phyloP scores from a whole-genome alignment of 2,329 filamentous ascomycete genomes.

The Boeremia exigua region DNA sequence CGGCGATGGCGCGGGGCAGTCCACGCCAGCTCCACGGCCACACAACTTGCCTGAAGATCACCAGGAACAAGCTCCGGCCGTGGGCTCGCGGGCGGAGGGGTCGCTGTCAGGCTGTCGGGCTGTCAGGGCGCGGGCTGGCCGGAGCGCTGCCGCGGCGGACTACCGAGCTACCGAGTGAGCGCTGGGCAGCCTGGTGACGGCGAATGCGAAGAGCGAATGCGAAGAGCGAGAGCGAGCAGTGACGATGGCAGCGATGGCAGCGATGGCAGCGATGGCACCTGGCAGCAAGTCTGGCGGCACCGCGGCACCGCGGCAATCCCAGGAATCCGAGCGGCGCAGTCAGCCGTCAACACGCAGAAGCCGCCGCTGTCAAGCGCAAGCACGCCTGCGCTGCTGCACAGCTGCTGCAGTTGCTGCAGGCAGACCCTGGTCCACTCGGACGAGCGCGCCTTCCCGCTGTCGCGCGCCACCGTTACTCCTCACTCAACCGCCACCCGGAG shows the following conservation, averaged over 20 bases:
- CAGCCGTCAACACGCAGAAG: background rate
- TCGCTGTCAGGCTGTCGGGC: constrained; percentile 14
- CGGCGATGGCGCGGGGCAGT: too few relatives aligned
- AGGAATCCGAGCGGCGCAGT: background rate
- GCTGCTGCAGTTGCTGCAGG: background rate
- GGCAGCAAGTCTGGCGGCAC: too few relatives aligned
- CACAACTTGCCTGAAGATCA: background rate
- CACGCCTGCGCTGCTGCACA: background rate
- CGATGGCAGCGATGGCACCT: too few relatives aligned
- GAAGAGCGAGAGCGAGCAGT: background rate
- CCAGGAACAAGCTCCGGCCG: constrained; percentile 23
- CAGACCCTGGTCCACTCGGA: constrained; percentile 3
- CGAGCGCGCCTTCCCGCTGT: background rate
- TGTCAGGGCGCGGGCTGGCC: constrained; percentile 25
- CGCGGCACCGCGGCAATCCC: too few relatives aligned
- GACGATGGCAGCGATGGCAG: too few relatives aligned
- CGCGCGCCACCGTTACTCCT: constrained; percentile 15
- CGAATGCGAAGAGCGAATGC: background rate
- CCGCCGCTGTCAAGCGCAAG: background rate
- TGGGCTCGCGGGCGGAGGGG: constrained; percentile 14
- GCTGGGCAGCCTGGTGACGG: background rate
- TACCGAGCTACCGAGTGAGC: constrained; percentile 8
- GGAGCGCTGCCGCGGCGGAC: constrained; percentile 16
- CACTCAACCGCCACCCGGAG: constrained; percentile 7
- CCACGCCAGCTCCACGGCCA: background rate